Evolutionary conservation across 2,329 filamentous ascomycete species (phyloP).

Genomic region (Nemania sp.): DNA sequence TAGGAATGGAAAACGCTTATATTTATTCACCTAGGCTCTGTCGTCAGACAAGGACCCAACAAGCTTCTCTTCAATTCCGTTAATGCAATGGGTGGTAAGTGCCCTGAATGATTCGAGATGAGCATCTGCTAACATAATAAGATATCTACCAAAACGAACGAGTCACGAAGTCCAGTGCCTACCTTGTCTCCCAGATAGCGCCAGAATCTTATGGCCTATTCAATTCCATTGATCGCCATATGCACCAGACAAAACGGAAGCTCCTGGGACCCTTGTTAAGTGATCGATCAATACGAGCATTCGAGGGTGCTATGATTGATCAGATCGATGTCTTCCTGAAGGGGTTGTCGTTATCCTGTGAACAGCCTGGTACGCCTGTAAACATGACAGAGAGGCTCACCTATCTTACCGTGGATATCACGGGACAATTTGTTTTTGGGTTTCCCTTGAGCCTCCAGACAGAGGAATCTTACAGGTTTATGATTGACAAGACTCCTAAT

Average conservation of each 20-base stretch:
- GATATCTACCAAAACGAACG: conserved; percentile 27
- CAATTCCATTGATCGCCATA: neutral
- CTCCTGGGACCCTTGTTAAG: neutral
- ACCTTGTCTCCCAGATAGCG: neutral
- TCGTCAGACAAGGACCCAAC: no score
- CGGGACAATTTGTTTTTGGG: conserved; percentile 1
- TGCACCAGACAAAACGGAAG: neutral
- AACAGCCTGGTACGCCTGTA: neutral
- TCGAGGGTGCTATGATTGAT: neutral
- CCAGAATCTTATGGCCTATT: neutral
- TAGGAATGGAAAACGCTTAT: no score
- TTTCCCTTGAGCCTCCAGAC: conserved; percentile 5
- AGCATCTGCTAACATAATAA: no score
- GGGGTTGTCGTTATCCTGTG: neutral
- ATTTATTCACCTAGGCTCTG: no score
- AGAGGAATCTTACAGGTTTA: neutral
- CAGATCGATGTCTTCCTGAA: conserved; percentile 2
- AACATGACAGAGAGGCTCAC: conserved; percentile 1
- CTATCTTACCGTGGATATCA: conserved; percentile 11
- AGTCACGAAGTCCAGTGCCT: neutral
- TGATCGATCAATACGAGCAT: neutral
- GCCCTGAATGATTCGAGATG: no score
- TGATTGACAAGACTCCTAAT: neutral
- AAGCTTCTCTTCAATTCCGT: no score
- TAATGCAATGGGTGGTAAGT: no score